These are phyloP conservation scores for Backusella macrospora DNA, from an alignment of 192 early-diverging fungal species.

Conservation along the genomic window DNA sequence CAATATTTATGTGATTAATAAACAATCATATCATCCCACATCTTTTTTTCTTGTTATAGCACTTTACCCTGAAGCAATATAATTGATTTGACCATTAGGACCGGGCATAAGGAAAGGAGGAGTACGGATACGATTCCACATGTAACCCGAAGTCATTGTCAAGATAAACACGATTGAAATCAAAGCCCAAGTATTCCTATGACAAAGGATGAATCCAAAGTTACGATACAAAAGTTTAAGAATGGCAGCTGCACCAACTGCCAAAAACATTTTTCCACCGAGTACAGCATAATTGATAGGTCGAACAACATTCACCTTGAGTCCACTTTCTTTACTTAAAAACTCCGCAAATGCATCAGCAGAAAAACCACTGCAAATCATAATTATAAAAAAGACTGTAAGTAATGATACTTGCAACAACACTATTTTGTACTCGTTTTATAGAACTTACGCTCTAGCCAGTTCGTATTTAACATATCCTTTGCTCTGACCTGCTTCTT, in stretches of 20 bases:
- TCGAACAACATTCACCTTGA: conserved; percentile 43
- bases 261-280: conserved; percentile 39
- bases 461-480: conserved; percentile 65
- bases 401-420: neutral
- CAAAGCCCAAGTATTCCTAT: conserved; percentile 61
- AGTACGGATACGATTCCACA: conserved; percentile 86
- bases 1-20: neutral
- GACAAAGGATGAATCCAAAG: conserved; percentile 49
- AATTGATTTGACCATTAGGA: conserved; percentile 54
- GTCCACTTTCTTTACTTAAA: conserved; percentile 46
- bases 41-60: neutral
- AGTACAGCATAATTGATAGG: conserved; percentile 62
- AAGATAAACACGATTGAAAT: conserved; percentile 59
- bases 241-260: conserved; percentile 35
- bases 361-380: conserved; percentile 52
- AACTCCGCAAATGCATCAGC: conserved; percentile 69
- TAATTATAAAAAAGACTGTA: neutral
- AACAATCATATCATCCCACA: neutral
- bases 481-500: conserved; percentile 47
- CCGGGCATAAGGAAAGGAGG: conserved; percentile 63
- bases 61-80: conserved; percentile 59
- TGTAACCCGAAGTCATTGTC: conserved; percentile 78
- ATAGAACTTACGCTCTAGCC: conserved; percentile 25
- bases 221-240: conserved; percentile 47
- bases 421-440: neutral